A percentile compares a stretch with the other conserved stretches of the same genome.
These are phyloP conservation scores for Sphaerostilbella broomeana DNA, from an alignment of 2,329 filamentous ascomycete species.

Conservation along the genomic window DNA sequence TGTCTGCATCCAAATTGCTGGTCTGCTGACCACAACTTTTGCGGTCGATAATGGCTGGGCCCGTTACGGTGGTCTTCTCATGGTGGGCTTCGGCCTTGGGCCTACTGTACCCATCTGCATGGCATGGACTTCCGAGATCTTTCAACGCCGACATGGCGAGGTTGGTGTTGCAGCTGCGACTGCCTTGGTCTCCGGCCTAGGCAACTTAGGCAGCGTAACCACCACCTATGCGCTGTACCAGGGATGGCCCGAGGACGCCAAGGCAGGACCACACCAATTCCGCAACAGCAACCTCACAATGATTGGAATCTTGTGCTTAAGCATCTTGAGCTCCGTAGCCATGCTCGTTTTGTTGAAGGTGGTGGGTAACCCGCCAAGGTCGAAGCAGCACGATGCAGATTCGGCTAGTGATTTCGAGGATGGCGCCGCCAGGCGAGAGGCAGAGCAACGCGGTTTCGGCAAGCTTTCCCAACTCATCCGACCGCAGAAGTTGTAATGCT, in stretches of 20 bases:
- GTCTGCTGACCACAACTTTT: slow-evolving; percentile 73
- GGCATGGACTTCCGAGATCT: slow-evolving; percentile 88
- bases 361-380: slow-evolving; percentile 47
- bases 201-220: slow-evolving; percentile 77
- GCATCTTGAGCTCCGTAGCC: slow-evolving; percentile 62
- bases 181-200: slow-evolving; percentile 78
- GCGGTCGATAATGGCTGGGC: slow-evolving; percentile 67
- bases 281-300: slow-evolving; percentile 80
- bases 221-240: slow-evolving; percentile 87
- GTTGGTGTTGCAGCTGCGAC: slow-evolving; percentile 83
- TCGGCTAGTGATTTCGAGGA: slow-evolving; percentile 46
- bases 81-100: slow-evolving; percentile 84
- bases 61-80: slow-evolving; percentile 79
- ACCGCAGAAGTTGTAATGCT: background rate
- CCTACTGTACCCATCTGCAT: slow-evolving; percentile 90
- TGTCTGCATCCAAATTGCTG: slow-evolving; percentile 71
- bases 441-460: slow-evolving; percentile 51
- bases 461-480: slow-evolving; percentile 32
- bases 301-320: slow-evolving; percentile 75
- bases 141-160: slow-evolving; percentile 82
- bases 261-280: slow-evolving; percentile 62
- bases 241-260: slow-evolving; percentile 73
- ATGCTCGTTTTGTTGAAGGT: slow-evolving; percentile 62
- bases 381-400: slow-evolving; percentile 36
- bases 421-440: slow-evolving; percentile 54